These are phyloP conservation scores for Arabidopsis suecica DNA, from an alignment of 345 rosid species.

Conservation along the genomic window DNA sequence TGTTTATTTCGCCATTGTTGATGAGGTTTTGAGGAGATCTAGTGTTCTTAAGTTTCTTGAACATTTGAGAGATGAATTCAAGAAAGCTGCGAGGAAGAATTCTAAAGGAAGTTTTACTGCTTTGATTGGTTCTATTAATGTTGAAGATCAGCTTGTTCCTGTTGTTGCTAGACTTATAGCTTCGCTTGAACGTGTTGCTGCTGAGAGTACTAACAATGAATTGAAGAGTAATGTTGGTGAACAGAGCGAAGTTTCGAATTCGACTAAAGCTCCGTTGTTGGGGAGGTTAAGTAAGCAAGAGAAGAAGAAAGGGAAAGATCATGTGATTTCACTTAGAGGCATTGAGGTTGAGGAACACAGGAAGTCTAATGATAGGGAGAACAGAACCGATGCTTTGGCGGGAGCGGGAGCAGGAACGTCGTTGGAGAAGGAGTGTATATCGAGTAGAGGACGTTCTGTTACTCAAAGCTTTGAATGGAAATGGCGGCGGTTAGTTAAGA, in stretches of 20 bases:
- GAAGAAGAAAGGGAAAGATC: constrained; percentile 77
- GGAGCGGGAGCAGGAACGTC: constrained; percentile 54
- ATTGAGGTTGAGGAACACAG: constrained; percentile 70
- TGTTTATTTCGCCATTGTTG: constrained; percentile 71
- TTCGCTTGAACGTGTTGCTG: constrained; percentile 66
- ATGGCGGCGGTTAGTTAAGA: constrained; percentile 76
- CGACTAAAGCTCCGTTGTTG: constrained; percentile 75
- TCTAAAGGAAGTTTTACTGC: constrained; percentile 71
- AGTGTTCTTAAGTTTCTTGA: constrained; percentile 69
- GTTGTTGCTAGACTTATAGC: constrained; percentile 65
- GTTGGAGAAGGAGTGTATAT: constrained; percentile 64
- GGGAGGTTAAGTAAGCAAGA: constrained; percentile 66
- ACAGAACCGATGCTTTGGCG: constrained; percentile 50
- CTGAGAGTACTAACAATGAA: constrained; percentile 37
- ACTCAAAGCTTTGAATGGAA: constrained; percentile 64
- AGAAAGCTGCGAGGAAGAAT: constrained; percentile 60
- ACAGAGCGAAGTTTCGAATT: constrained; percentile 54
- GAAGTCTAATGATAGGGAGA: constrained; percentile 58
- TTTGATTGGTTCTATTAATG: constrained; percentile 50
- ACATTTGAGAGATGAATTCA: constrained; percentile 74
- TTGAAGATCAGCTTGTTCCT: constrained; percentile 75
- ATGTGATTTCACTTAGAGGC: constrained; percentile 60
- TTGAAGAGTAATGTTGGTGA: constrained; percentile 54
- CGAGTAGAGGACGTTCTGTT: constrained; percentile 63
- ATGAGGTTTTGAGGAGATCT: constrained; percentile 56